phyloP scores from a whole-genome alignment of 2,329 filamentous ascomycete genomes.

The Pseudogymnoascus sp. region DNA sequence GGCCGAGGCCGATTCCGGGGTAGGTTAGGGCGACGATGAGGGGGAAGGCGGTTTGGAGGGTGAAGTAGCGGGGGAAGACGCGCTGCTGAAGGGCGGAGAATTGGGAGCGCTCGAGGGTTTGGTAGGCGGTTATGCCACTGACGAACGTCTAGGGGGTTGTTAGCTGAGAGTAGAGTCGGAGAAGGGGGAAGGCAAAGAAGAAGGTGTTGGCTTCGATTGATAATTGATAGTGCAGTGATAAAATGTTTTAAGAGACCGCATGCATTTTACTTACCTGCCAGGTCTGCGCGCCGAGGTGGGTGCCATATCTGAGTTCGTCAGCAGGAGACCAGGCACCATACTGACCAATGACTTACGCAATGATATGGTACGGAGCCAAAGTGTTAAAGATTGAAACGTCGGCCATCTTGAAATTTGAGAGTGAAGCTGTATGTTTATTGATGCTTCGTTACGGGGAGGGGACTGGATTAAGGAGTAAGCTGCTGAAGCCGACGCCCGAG shows the following conservation, averaged over 20 bases:
- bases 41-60: constrained; percentile 69
- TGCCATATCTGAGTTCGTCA: constrained; percentile 60
- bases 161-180: constrained; percentile 9
- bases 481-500: background rate
- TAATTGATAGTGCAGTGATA: background rate
- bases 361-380: constrained; percentile 65
- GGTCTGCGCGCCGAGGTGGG: constrained; percentile 75
- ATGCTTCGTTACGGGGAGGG: constrained; percentile 2
- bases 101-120: constrained; percentile 64
- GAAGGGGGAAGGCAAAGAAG: background rate
- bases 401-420: constrained; percentile 26
- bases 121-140: constrained; percentile 67
- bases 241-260: background rate
- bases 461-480: background rate
- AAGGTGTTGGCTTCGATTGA: too few relatives aligned
- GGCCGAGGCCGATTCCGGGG: constrained; percentile 34
- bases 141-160: constrained; percentile 56
- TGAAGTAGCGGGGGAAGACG: constrained; percentile 84
- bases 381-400: constrained; percentile 42
- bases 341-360: constrained; percentile 46
- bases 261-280: constrained; percentile 56
- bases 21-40: constrained; percentile 70
- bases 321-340: constrained; percentile 4
- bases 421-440: background rate
- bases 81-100: constrained; percentile 74